Evolutionary conservation across 2,329 filamentous ascomycete genomes (phyloP).

Genomic region (Claviceps sp.): DNA sequence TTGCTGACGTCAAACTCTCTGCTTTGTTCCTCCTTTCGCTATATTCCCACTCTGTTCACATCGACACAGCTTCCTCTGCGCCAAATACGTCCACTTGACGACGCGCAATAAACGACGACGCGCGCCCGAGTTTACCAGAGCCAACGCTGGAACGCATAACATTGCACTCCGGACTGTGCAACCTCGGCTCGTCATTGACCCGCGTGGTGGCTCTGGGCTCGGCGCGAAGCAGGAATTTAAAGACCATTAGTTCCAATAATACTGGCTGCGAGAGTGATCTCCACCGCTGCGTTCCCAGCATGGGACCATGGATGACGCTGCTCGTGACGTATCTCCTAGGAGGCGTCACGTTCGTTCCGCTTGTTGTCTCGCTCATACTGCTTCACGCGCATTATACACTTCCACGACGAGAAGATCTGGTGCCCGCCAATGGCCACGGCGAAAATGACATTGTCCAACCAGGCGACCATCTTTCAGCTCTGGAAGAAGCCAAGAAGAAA

Average conservation of each 20-base stretch:
- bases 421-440: conserved; percentile 14
- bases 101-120: background rate
- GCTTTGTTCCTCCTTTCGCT: background rate
- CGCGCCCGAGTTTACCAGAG: background rate
- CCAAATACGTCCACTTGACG: background rate
- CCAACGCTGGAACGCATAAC: background rate
- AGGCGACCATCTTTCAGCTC: conserved; percentile 49
- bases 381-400: conserved; percentile 57
- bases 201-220: background rate
- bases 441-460: conserved; percentile 36
- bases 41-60: background rate
- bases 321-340: conserved; percentile 70
- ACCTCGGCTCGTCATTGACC: background rate
- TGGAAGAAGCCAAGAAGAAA: conserved; percentile 45
- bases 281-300: conserved; percentile 13
- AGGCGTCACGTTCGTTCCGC: conserved; percentile 75
- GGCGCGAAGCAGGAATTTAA: background rate
- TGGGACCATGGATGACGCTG: conserved; percentile 43
- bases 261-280: background rate
- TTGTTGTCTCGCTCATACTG: conserved; percentile 48
- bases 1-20: background rate
- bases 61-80: background rate
- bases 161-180: background rate
- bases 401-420: conserved; percentile 35
- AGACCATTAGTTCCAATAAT: background rate